Conservation (phyloP, 352 stramenopile species). For the Phytophthora crassamura region DNA sequence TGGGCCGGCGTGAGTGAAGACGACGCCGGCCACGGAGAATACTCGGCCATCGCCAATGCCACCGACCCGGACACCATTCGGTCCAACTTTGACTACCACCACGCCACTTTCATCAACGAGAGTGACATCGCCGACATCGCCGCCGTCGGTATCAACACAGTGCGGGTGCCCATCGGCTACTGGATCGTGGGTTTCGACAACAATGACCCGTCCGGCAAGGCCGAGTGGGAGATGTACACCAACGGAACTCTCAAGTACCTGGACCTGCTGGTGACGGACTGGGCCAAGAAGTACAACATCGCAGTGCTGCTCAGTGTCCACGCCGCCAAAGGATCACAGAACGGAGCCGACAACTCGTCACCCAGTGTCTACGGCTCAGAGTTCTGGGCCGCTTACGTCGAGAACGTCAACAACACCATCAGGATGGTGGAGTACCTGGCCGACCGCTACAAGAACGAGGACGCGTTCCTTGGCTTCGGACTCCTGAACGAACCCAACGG, state of each 20-base stretch:
- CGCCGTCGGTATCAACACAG: slow-evolving; percentile 71
- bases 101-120: slow-evolving; percentile 73
- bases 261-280: slow-evolving; percentile 48
- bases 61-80: slow-evolving; percentile 45
- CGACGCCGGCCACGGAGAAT: slow-evolving; percentile 58
- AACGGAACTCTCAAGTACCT: slow-evolving; percentile 58
- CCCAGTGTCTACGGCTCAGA: slow-evolving; percentile 48
- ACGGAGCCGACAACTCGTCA: slow-evolving; percentile 75
- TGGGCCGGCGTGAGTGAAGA: slow-evolving; percentile 43
- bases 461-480: slow-evolving; percentile 73
- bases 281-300: slow-evolving; percentile 56
- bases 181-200: slow-evolving; percentile 83
- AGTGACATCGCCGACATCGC: slow-evolving; percentile 70
- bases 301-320: slow-evolving; percentile 77
- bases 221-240: slow-evolving; percentile 60
- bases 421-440: slow-evolving; percentile 56
- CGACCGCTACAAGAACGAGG: slow-evolving; percentile 64
- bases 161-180: slow-evolving; percentile 82
- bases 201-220: slow-evolving; percentile 46
- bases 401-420: slow-evolving; percentile 73
- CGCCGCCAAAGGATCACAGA: slow-evolving; percentile 81
- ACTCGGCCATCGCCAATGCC: slow-evolving; percentile 61
- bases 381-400: slow-evolving; percentile 53
- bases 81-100: slow-evolving; percentile 58
- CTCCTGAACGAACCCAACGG: slow-evolving; percentile 76